A percentile compares a stretch with the other conserved stretches of the same genome.
Conservation (phyloP, 208 protist genomes). For the Crithidia sp. region DNA sequence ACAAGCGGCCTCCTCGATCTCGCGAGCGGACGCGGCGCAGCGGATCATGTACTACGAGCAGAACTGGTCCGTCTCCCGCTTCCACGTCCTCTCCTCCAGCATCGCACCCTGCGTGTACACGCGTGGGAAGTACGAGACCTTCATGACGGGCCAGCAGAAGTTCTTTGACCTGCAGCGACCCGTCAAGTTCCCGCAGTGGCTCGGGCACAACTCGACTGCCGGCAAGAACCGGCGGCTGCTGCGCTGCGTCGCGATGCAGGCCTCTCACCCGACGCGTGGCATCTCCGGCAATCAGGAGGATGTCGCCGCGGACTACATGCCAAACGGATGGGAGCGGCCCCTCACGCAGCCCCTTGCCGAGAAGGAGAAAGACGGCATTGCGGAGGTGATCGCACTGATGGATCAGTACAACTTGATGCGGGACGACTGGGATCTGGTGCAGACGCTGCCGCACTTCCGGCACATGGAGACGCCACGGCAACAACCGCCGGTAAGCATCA, state of each 20-base stretch:
- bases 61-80: conserved; percentile 87
- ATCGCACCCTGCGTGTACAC: conserved; percentile 84
- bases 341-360: conserved; percentile 62
- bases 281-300: conserved; percentile 80
- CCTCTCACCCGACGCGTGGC: conserved; percentile 46
- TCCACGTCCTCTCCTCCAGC: conserved; percentile 73
- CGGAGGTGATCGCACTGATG: conserved; percentile 84
- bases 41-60: conserved; percentile 89
- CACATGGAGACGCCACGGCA: conserved; percentile 48
- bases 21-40: conserved; percentile 71
- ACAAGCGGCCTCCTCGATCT: conserved; percentile 70
- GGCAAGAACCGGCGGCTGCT: conserved; percentile 88
- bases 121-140: conserved; percentile 88
- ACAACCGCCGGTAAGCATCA: conserved; percentile 40
- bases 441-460: conserved; percentile 75
- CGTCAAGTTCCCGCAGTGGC: conserved; percentile 89
- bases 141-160: conserved; percentile 70
- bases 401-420: conserved; percentile 86
- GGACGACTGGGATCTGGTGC: conserved; percentile 92
- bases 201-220: conserved; percentile 89
- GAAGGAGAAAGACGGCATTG: conserved; percentile 73
- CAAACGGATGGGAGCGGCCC: conserved; percentile 66
- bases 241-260: conserved; percentile 73
- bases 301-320: conserved; percentile 87
- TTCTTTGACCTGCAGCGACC: conserved; percentile 84